Evolutionary conservation across 306 rosid genomes (phyloP).

Genomic region (Inga laurina): DNA sequence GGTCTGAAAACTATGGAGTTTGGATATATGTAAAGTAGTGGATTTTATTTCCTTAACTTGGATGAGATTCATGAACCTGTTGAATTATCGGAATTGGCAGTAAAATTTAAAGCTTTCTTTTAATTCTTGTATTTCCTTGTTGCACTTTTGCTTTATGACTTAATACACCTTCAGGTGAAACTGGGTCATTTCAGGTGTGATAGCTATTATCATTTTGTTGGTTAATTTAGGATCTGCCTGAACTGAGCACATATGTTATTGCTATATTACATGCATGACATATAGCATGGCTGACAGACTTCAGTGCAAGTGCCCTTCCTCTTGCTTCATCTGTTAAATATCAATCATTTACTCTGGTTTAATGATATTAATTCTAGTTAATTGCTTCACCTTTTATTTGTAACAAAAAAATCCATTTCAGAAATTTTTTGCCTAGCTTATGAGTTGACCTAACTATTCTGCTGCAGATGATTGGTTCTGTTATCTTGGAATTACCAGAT

Average conservation of each 20-base stretch:
- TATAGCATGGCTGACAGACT: constrained; percentile 2
- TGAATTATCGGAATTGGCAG: constrained; percentile 28
- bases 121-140: constrained; percentile 18
- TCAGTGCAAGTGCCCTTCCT: constrained; percentile 16
- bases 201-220: neutral
- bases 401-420: neutral
- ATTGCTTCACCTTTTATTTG: constrained; percentile 4
- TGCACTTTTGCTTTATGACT: constrained; percentile 21
- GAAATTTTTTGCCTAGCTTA: constrained; percentile 22
- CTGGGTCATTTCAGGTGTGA: constrained; percentile 25
- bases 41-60: constrained; percentile 26
- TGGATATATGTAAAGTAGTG: constrained; percentile 21
- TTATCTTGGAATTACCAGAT: constrained; percentile 25
- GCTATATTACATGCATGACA: constrained; percentile 7
- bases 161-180: constrained; percentile 21
- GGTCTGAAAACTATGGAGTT: constrained; percentile 50
- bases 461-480: constrained; percentile 14
- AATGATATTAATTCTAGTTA: constrained; percentile 15
- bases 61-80: constrained; percentile 19
- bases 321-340: constrained; percentile 1
- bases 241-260: neutral
- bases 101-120: constrained; percentile 27
- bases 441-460: constrained; percentile 17
- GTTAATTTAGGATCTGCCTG: neutral
- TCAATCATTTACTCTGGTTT: neutral